phyloP scores from a whole-genome alignment of 2,329 filamentous ascomycete genomes.

The Aspergillus sp. region DNA sequence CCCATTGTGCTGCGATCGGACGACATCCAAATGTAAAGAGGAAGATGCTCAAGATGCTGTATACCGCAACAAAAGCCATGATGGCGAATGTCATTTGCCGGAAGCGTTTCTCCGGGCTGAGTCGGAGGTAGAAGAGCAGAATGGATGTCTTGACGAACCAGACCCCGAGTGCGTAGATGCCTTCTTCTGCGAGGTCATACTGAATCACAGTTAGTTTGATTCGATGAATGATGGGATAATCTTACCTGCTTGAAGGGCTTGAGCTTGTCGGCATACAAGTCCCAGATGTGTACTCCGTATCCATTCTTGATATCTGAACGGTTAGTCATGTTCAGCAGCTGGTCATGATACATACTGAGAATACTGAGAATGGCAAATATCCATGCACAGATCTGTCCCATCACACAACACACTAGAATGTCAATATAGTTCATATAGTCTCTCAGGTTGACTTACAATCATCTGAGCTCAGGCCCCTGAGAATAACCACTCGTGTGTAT shows the following conservation, averaged over 20 bases:
- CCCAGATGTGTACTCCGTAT: slow-evolving; percentile 10
- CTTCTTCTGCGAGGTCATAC: slow-evolving; percentile 10
- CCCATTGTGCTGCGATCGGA: slow-evolving; percentile 10
- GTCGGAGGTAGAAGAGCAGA: slow-evolving; percentile 13
- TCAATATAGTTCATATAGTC: not conserved
- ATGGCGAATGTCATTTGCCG: slow-evolving; percentile 13
- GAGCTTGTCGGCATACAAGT: slow-evolving; percentile 6
- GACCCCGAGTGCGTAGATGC: slow-evolving; percentile 8
- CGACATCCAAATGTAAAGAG: slow-evolving; percentile 10
- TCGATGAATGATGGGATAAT: not conserved
- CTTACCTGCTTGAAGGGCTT: slow-evolving; percentile 9
- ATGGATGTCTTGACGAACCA: slow-evolving; percentile 15
- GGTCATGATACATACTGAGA: slow-evolving; percentile 1
- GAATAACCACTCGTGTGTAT: slow-evolving; percentile 5
- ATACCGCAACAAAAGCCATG: slow-evolving; percentile 11
- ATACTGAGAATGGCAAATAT: slow-evolving; percentile 9
- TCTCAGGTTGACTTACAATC: slow-evolving; percentile 2
- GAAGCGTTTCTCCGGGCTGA: slow-evolving; percentile 11
- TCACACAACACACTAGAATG: slow-evolving; percentile 4
- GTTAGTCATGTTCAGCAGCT: not conserved
- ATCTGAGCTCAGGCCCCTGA: slow-evolving; percentile 3
- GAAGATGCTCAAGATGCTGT: slow-evolving; percentile 10
- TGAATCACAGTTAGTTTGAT: not conserved
- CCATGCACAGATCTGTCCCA: slow-evolving; percentile 10
- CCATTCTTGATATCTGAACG: slow-evolving; percentile 8